Percentiles rank a stretch among this genome's conserved stretches.
Evolutionary conservation across 2,329 filamentous ascomycete genomes (phyloP).

Genomic region (Aspergillus sp.): DNA sequence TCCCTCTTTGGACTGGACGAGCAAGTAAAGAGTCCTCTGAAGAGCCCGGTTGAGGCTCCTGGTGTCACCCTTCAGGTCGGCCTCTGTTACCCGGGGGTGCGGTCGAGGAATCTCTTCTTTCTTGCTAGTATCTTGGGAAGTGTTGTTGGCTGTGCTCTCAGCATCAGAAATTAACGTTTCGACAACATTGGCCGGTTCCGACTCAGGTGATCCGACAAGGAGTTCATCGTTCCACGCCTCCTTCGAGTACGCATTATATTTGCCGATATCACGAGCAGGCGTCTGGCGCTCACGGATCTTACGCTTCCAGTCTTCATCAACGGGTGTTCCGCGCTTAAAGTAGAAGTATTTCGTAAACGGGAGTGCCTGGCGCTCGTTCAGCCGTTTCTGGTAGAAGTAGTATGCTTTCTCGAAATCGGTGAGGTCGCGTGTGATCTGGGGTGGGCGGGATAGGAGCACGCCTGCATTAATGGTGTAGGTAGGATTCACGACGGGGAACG

Average conservation of each 20-base stretch:
- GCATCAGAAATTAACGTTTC: constrained; percentile 74
- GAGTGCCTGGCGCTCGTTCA: constrained; percentile 86
- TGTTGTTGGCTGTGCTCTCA: constrained; percentile 50
- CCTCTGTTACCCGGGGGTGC: constrained; percentile 69
- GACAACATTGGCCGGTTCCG: constrained; percentile 63
- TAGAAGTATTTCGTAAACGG: constrained; percentile 92
- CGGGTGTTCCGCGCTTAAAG: constrained; percentile 85
- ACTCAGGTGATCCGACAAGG: constrained; percentile 68
- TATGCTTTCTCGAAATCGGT: constrained; percentile 88
- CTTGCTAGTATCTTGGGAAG: constrained; percentile 46
- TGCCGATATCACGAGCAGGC: constrained; percentile 79
- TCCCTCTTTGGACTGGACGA: constrained; percentile 70
- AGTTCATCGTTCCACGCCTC: constrained; percentile 92
- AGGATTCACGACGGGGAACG: constrained; percentile 34
- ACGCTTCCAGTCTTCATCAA: constrained; percentile 84
- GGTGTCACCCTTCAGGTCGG: constrained; percentile 72
- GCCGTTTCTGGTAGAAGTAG: constrained; percentile 94
- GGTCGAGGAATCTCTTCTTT: constrained; percentile 70
- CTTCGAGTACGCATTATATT: constrained; percentile 72
- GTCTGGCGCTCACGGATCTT: constrained; percentile 76
- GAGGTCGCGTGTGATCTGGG: constrained; percentile 78
- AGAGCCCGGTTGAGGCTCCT: constrained; percentile 76
- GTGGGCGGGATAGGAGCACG: constrained; percentile 83
- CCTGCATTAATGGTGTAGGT: constrained; percentile 58
- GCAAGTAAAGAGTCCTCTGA: constrained; percentile 80